Conservation (phyloP, 371 early-diverging fungal species). For the Batkoa obscura region DNA sequence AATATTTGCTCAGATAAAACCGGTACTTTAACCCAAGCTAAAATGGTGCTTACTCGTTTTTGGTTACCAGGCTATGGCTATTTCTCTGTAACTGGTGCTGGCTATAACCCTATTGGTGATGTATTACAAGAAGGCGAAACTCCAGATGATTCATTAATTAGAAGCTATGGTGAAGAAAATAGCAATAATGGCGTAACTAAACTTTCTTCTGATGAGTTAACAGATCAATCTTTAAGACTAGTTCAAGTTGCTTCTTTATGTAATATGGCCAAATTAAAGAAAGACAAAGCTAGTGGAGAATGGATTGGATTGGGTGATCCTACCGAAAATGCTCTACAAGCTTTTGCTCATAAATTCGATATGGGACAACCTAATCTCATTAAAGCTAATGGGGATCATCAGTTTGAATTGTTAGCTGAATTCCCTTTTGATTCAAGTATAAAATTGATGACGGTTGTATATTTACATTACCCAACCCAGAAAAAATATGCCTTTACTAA, state of each 20-base stretch:
- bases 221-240: background rate
- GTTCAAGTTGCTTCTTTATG: conserved; percentile 34
- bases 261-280: conserved; percentile 48
- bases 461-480: conserved; percentile 22
- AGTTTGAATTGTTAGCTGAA: conserved; percentile 29
- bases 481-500: conserved; percentile 17
- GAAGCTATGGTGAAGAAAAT: background rate
- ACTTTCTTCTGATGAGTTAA: conserved; percentile 26
- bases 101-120: conserved; percentile 42
- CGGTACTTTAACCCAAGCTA: conserved; percentile 36
- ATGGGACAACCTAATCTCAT: conserved; percentile 32
- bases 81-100: conserved; percentile 34
- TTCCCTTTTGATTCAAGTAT: conserved; percentile 60
- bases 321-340: conserved; percentile 60
- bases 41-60: conserved; percentile 52
- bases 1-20: conserved; percentile 85
- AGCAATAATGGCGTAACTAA: conserved; percentile 25
- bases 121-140: conserved; percentile 12
- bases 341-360: conserved; percentile 40
- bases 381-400: conserved; percentile 10
- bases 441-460: conserved; percentile 84
- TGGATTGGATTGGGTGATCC: conserved; percentile 69
- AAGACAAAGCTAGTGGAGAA: conserved; percentile 30
- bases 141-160: conserved; percentile 6
- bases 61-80: conserved; percentile 45